These are phyloP conservation scores for Pleurozium schreberi DNA, from an alignment of 225 moss, liverwort and hornwort genomes.

Conservation along the genomic window DNA sequence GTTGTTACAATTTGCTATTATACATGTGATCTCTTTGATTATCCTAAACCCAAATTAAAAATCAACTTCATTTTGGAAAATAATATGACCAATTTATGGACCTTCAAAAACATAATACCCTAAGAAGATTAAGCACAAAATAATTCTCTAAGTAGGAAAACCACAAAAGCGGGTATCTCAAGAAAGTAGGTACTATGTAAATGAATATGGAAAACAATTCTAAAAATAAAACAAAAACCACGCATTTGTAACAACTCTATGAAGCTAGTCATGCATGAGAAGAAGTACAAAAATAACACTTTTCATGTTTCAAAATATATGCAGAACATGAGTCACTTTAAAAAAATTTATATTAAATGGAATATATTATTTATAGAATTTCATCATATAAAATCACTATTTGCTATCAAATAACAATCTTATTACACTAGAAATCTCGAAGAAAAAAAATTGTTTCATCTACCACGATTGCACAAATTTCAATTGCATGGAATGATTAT, in stretches of 20 bases:
- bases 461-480: not conserved
- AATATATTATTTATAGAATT: not conserved
- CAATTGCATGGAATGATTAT: not conserved
- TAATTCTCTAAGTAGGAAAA: not conserved
- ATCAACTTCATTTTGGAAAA: not conserved
- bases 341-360: not conserved
- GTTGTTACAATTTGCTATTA: not conserved
- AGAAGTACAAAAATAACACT: not conserved
- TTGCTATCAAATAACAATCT: not conserved
- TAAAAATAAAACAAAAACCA: too few species aligned
- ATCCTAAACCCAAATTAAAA: not conserved
- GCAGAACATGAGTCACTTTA: not conserved
- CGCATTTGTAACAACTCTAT: too few species aligned
- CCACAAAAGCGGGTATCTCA: fast-evolving
- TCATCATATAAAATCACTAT: fast-evolving
- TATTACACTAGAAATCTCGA: fast-evolving
- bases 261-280: not conserved
- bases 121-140: not conserved
- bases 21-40: not conserved
- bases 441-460: too few species aligned
- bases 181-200: not conserved
- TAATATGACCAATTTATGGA: fast-evolving
- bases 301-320: not conserved
- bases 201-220: not conserved
- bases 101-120: not conserved